Conservation (phyloP, 108 stramenopile species). For the Schizochytrium sp. region DNA sequence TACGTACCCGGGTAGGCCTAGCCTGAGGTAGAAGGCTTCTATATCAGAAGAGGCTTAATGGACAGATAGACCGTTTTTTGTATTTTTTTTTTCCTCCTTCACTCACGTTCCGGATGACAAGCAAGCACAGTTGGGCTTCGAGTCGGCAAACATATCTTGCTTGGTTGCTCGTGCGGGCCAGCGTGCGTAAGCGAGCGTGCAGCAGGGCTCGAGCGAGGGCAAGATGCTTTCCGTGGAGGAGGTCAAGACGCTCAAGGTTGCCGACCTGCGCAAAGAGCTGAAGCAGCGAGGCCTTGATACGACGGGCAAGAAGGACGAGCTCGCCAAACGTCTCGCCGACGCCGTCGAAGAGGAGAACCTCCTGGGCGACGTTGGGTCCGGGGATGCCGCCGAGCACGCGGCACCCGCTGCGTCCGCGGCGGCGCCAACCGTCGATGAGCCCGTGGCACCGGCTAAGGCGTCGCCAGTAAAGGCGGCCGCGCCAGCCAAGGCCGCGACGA, state of each 20-base stretch:
- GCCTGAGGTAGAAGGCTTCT: no score
- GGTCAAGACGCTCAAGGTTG: neutral
- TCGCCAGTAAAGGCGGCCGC: neutral
- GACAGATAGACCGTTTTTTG: no score
- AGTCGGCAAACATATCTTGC: no score
- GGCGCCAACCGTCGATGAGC: neutral
- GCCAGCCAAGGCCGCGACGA: no score
- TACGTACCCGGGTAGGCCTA: no score
- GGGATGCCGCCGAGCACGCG: neutral
- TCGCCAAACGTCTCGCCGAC: neutral
- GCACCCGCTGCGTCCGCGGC: neutral
- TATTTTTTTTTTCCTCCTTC: no score
- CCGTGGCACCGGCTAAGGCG: neutral
- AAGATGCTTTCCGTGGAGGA: neutral
- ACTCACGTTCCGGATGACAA: no score
- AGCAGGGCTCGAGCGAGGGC: neutral
- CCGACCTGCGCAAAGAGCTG: neutral
- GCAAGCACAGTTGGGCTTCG: no score
- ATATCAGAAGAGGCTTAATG: no score
- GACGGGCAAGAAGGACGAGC: neutral
- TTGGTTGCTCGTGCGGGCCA: no score
- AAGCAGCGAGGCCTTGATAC: neutral
- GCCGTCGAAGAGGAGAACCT: neutral
- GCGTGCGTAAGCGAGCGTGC: no score
- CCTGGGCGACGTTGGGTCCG: neutral